Percentiles rank a stretch among this genome's conserved stretches.
Evolutionary conservation across 306 rosid species (phyloP).

Genomic region (Rosa persica): DNA sequence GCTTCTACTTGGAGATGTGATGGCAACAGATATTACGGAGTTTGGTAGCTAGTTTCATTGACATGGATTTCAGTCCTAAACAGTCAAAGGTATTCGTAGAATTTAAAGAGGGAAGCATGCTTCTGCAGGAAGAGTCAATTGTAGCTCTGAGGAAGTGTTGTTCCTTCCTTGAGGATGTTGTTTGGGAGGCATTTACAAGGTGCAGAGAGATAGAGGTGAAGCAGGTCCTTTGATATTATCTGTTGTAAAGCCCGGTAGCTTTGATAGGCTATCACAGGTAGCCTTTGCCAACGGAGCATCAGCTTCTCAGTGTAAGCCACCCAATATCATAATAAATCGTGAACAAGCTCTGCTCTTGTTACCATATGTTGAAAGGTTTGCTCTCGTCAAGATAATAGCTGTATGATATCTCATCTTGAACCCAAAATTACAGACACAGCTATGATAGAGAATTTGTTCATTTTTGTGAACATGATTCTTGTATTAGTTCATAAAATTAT

Average conservation of each 20-base stretch:
- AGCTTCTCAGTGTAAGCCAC: conserved; percentile 65
- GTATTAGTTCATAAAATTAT: too few species aligned
- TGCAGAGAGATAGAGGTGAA: conserved; percentile 45
- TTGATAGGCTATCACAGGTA: conserved; percentile 36
- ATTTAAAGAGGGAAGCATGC: conserved; percentile 35
- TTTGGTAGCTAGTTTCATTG: conserved; percentile 45
- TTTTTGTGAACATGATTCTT: too few species aligned
- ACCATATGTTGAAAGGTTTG: conserved; percentile 18
- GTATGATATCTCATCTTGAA: not conserved
- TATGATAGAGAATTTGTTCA: not conserved
- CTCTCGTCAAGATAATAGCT: not conserved
- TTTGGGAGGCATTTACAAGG: conserved; percentile 60
- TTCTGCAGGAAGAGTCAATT: conserved; percentile 35
- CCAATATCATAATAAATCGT: conserved; percentile 54
- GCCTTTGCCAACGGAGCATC: conserved; percentile 59
- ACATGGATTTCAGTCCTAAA: conserved; percentile 35
- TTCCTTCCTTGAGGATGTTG: conserved; percentile 42
- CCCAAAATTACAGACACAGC: not conserved
- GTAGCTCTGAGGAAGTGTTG: conserved; percentile 33
- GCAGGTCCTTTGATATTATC: conserved; percentile 37
- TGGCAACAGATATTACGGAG: conserved; percentile 46
- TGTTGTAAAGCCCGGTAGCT: conserved; percentile 47
- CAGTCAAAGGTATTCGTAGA: conserved; percentile 51
- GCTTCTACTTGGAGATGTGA: conserved; percentile 28
- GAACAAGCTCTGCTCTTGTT: conserved; percentile 35